phyloP scores from a whole-genome alignment of 495 filamentous ascomycete species.

The Sabuloglossum arenarium region DNA sequence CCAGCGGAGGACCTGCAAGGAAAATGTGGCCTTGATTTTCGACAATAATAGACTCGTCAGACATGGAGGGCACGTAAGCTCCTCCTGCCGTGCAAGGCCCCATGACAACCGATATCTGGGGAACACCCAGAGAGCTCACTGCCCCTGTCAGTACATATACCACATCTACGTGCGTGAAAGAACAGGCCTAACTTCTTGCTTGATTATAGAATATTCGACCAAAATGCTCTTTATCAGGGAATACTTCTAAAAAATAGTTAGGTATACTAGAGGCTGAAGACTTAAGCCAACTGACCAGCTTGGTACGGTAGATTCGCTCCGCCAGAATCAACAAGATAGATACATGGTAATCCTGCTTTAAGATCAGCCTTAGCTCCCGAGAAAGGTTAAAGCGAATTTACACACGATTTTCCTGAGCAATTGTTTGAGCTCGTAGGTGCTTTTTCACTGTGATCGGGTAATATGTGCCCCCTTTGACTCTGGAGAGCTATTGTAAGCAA shows the following conservation, averaged over 20 bases:
- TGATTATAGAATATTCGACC: conserved; percentile 98
- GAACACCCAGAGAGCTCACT: conserved; percentile 63
- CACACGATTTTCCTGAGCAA: conserved; percentile 68
- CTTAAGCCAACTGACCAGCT: conserved; percentile 18
- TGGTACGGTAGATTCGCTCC: conserved; percentile 93
- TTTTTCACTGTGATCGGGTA: conserved; percentile 98
- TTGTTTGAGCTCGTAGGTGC: conserved; percentile 78
- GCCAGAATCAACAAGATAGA: conserved; percentile 92
- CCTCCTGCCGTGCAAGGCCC: conserved; percentile 93
- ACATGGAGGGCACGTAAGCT: conserved; percentile 94
- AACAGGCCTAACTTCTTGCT: conserved; percentile 43
- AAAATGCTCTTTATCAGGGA: conserved; percentile 89
- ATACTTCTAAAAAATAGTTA: conserved; percentile 38
- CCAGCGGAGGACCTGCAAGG: conserved; percentile 81
- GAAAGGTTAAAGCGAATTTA: not conserved
- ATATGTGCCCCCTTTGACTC: conserved; percentile 95
- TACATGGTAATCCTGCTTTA: conserved; percentile 41
- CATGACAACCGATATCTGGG: conserved; percentile 92
- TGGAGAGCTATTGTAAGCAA: conserved; percentile 6
- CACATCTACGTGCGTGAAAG: not conserved
- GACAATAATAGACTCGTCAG: conserved; percentile 93
- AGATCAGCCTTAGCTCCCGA: not conserved
- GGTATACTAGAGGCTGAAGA: not conserved
- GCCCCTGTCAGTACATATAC: not conserved
- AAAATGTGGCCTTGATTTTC: conserved; percentile 91